Evolutionary conservation across 148 eudicot species (phyloP).

Genomic region (Bassia scoparia): DNA sequence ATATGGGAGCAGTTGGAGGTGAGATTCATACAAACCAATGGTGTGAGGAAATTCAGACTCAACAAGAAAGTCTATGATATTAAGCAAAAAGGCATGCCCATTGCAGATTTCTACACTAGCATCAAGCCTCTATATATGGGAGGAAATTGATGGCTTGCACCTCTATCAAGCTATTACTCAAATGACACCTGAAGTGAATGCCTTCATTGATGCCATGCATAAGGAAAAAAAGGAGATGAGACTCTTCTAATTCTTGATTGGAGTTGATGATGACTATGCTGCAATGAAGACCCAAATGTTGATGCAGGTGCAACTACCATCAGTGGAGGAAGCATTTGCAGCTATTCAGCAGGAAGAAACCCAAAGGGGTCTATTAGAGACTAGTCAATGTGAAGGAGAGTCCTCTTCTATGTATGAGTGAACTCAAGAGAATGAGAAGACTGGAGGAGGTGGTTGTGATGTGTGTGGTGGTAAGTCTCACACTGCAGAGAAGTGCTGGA

Average conservation of each 20-base stretch:
- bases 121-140: neutral
- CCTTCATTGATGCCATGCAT: neutral
- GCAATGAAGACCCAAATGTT: neutral
- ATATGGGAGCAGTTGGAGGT: neutral
- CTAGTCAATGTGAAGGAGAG: neutral
- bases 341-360: neutral
- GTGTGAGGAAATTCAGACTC: neutral
- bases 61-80: neutral
- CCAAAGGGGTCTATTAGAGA: neutral
- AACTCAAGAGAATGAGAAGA: too few species aligned
- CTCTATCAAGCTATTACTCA: neutral
- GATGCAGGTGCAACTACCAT: neutral
- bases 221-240: neutral
- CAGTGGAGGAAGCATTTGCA: neutral
- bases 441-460: too few species aligned
- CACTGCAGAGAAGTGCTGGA: neutral
- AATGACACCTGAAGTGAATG: neutral
- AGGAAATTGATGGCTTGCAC: neutral
- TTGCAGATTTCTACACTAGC: neutral
- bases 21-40: neutral
- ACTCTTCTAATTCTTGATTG: neutral
- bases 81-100: neutral
- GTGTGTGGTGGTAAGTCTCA: neutral
- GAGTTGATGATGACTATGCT: neutral
- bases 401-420: neutral